Evolutionary conservation across 1,284 basidiomycete species (phyloP), one percentile per base, ranked within the genome.

Genomic region (Cutaneotrichosporon sp.): DNA sequence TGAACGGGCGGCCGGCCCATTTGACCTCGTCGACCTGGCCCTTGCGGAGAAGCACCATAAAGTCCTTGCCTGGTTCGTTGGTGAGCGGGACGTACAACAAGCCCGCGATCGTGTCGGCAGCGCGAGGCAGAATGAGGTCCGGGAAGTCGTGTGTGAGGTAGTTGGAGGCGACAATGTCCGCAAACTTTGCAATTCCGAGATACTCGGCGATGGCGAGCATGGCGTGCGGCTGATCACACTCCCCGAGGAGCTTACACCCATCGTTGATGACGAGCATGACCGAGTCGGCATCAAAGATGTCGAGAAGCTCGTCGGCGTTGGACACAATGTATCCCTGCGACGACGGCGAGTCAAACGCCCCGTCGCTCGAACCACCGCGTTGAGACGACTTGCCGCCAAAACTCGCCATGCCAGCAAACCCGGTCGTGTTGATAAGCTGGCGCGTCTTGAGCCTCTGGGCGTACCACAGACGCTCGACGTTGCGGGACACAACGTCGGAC

Each of bases 181-280:
- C 62, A 78, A 87, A 91, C 73, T 87, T 86, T 76, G 90, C 90
- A 34, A 91, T 77, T 5, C 90, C 86, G n/a, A 94, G 80, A 72
- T 91, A 94, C 75, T 94, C 91, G 0, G 91, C 88, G 64, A 94
- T 86, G 32, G 91, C 87, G 58, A 94, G 81, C 56, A 92, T 89
- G 72, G 93, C 90, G 72, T 92, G 90, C n/a, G 90, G 89, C 69
- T 91, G 87, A 61, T 87, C 84, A 34, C 56, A 69, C 65, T 72
- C 86, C 0, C 91, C 92, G 1, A 96, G 82, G 58, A 94, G 89
- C 82, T 92, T 92, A 10, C 90, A 90, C 49, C 89, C 89, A 70
- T 91, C 90, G 10, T 91, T 91, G 69, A 94, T 90, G 64, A 92
- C 89, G 36, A 94, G 83, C 22, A 92, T 86, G 64, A 91, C 90